phyloP scores from a whole-genome alignment of 2,329 filamentous ascomycete species.

The Bipolaris victoriae region DNA sequence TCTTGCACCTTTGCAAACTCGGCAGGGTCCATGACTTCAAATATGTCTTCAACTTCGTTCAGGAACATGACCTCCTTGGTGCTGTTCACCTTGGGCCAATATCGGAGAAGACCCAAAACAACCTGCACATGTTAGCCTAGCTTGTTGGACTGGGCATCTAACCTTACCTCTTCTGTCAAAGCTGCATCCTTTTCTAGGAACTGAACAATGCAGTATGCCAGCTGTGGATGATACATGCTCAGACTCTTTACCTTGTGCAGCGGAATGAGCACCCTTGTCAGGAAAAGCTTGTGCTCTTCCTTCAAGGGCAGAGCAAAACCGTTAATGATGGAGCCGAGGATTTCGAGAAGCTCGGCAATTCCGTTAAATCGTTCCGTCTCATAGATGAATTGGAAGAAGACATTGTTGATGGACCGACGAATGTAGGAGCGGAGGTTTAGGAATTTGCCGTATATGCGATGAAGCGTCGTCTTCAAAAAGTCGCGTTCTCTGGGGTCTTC shows the following conservation, averaged over 20 bases:
- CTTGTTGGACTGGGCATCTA: slow-evolving; percentile 6
- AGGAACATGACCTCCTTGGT: slow-evolving; percentile 99
- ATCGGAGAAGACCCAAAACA: slow-evolving; percentile 89
- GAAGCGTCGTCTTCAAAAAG: slow-evolving; percentile 96
- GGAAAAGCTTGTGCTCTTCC: slow-evolving; percentile 97
- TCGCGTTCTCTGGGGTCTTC: slow-evolving; percentile 96
- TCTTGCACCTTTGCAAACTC: slow-evolving; percentile 99
- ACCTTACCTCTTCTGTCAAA: slow-evolving; percentile 87
- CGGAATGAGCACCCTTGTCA: slow-evolving; percentile 89
- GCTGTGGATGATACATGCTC: slow-evolving; percentile 99
- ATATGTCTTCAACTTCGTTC: slow-evolving; percentile 99
- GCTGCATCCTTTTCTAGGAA: slow-evolving; percentile 98
- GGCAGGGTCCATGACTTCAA: slow-evolving; percentile 98
- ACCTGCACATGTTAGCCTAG: slow-evolving; percentile 62
- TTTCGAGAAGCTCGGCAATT: slow-evolving; percentile 94
- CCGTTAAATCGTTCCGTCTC: slow-evolving; percentile 99
- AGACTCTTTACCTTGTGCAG: slow-evolving; percentile 98
- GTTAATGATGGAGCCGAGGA: slow-evolving; percentile 98
- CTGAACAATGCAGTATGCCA: slow-evolving; percentile 98
- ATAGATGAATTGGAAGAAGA: slow-evolving; percentile 99
- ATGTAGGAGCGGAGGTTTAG: slow-evolving; percentile 97
- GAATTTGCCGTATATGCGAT: slow-evolving; percentile 99
- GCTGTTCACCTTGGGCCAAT: slow-evolving; percentile 99
- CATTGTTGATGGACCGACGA: slow-evolving; percentile 97
- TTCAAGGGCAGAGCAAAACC: slow-evolving; percentile 96